These are phyloP conservation scores for Xanthoparmelia taractica DNA, from an alignment of 495 filamentous ascomycete species.

Conservation along the genomic window DNA sequence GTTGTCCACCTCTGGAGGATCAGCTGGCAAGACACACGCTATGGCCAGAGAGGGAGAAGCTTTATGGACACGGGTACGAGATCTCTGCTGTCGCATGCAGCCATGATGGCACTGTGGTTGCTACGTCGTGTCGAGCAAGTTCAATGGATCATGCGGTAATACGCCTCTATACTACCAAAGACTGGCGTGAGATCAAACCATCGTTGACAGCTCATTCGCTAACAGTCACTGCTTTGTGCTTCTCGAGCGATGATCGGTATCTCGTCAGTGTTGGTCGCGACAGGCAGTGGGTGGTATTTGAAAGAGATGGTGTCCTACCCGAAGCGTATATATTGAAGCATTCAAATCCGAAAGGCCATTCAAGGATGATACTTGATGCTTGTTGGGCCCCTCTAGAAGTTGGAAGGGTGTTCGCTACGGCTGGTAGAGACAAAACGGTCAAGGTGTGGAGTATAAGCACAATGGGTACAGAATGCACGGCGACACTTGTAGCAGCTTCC, in stretches of 20 bases:
- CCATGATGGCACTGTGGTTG: conserved; percentile 64
- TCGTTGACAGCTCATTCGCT: conserved; percentile 71
- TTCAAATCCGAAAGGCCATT: conserved; percentile 74
- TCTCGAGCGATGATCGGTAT: conserved; percentile 63
- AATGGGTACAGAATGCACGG: conserved; percentile 37
- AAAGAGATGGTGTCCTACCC: conserved; percentile 36
- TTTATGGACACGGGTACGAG: conserved; percentile 98
- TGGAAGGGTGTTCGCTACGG: conserved; percentile 66
- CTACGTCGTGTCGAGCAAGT: conserved; percentile 89
- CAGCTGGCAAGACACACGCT: conserved; percentile 81
- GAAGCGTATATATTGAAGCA: conserved; percentile 48
- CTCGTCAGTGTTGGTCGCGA: conserved; percentile 88
- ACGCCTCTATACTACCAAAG: conserved; percentile 73
- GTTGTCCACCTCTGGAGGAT: conserved; percentile 80
- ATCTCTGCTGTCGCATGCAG: conserved; percentile 83
- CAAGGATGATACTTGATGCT: conserved; percentile 80
- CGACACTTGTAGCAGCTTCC: conserved; percentile 47
- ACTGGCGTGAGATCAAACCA: conserved; percentile 83
- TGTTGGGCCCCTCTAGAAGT: conserved; percentile 60
- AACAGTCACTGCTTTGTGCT: conserved; percentile 73
- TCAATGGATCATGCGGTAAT: conserved; percentile 92
- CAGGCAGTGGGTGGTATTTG: conserved; percentile 79
- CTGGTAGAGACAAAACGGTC: conserved; percentile 75
- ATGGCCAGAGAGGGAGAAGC: conserved; percentile 93
- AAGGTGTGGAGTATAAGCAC: conserved; percentile 60